Evolutionary conservation across 805 yeast species (phyloP).

Genomic region (Pichia rugopelliculosa): DNA sequence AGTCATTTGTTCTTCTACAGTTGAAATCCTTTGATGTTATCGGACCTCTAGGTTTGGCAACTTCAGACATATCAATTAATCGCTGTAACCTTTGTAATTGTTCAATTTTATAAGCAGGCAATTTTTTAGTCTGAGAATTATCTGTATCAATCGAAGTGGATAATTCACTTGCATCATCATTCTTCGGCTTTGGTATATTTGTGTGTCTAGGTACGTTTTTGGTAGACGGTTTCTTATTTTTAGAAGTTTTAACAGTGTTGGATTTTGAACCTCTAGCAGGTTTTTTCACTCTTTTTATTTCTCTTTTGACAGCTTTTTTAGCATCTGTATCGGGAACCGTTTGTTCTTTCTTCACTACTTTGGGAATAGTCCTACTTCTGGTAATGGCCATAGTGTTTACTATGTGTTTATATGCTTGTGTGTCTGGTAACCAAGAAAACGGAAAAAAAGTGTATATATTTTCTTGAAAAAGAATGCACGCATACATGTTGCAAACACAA

Average conservation of each 20-base stretch:
- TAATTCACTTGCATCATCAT: not conserved
- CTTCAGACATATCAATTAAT: slow-evolving; percentile 13
- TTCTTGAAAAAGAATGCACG: not conserved
- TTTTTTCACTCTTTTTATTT: not conserved
- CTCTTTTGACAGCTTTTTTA: not conserved
- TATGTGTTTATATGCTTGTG: not conserved
- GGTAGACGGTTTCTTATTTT: not conserved
- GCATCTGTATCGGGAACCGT: not conserved
- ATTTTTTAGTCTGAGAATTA: slow-evolving; percentile 3
- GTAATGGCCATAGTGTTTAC: not conserved
- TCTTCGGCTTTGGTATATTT: not conserved
- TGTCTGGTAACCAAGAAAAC: too few species aligned
- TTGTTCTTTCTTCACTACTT: not conserved
- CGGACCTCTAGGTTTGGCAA: slow-evolving; percentile 16
- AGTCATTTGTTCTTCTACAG: not conserved
- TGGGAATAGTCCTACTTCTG: not conserved
- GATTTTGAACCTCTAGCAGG: not conserved
- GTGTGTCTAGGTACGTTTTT: not conserved
- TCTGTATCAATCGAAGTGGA: not conserved
- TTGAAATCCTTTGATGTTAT: not conserved
- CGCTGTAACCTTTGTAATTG: slow-evolving; percentile 11
- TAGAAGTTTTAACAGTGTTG: not conserved
- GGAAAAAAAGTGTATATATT: too few species aligned
- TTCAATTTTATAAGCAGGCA: slow-evolving; percentile 13
- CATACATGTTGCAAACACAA: not conserved